Conservation (phyloP, 1,284 basidiomycete genomes). For the Fomitopsis schrenkii region DNA sequence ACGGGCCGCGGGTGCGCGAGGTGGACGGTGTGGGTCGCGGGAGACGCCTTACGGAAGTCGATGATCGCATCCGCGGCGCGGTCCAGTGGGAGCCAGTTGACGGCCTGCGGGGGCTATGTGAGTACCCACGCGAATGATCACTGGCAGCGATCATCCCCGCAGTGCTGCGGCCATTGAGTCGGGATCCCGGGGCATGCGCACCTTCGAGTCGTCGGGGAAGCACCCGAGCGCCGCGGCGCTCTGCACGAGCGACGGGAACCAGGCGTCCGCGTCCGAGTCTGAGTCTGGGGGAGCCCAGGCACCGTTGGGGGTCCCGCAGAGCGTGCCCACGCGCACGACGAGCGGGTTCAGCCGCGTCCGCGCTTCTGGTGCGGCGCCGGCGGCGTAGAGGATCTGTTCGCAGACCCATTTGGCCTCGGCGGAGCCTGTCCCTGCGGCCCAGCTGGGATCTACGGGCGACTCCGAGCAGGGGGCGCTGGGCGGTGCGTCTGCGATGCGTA, state of each 20-base stretch:
- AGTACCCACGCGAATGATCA: too few relatives aligned
- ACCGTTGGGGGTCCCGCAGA: constrained; percentile 33
- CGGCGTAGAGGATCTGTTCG: constrained; percentile 27
- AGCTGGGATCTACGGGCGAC: background rate
- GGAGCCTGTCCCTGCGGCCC: constrained; percentile 33
- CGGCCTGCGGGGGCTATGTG: constrained; percentile 3
- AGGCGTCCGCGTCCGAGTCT: constrained; percentile 38
- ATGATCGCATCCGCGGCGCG: constrained; percentile 19
- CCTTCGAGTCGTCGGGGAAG: constrained; percentile 23
- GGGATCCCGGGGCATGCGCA: constrained; percentile 6
- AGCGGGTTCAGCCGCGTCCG: constrained; percentile 22
- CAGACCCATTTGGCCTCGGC: constrained; percentile 38
- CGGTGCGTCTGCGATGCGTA: constrained; percentile 2
- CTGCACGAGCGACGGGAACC: constrained; percentile 40
- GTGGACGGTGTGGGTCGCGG: constrained; percentile 19
- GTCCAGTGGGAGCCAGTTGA: constrained; percentile 24
- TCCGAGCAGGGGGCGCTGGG: background rate
- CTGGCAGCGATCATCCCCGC: constrained; percentile 7
- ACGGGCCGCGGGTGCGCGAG: constrained; percentile 26
- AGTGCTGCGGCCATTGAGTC: too few relatives aligned
- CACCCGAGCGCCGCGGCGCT: constrained; percentile 25
- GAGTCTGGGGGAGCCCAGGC: constrained; percentile 35
- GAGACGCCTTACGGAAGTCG: constrained; percentile 20
- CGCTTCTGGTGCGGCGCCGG: constrained; percentile 2
- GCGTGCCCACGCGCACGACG: constrained; percentile 39